Percentiles rank a stretch among this genome's conserved stretches.
Evolutionary conservation across 352 stramenopile genomes (phyloP).

Genomic region (Pythium scleroteichum): DNA sequence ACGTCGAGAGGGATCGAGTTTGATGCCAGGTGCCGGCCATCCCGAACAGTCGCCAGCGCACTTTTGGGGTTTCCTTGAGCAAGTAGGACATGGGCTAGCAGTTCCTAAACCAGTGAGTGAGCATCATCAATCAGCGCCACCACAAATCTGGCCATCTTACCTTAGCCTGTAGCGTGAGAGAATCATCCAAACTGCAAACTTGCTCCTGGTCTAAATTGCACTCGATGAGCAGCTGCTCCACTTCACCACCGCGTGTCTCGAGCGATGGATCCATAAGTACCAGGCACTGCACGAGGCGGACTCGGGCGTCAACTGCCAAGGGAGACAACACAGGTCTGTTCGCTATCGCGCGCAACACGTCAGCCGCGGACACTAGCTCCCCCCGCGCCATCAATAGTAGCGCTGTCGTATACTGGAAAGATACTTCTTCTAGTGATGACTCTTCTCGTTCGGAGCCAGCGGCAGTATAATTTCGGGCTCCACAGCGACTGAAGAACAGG

Average conservation of each 20-base stretch:
- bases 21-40: not conserved
- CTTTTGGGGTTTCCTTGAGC: constrained; percentile 26
- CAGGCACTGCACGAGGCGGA: constrained; percentile 53
- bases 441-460: not conserved
- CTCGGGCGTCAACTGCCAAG: constrained; percentile 32
- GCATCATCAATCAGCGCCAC: not conserved
- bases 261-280: constrained; percentile 37
- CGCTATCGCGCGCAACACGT: constrained; percentile 32
- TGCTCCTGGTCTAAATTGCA: not conserved
- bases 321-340: constrained; percentile 6
- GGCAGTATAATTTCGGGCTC: not conserved
- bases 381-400: constrained; percentile 42
- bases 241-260: constrained; percentile 14
- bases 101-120: constrained; percentile 30
- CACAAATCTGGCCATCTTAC: not conserved
- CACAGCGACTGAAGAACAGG: constrained; percentile 32
- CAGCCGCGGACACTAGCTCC: constrained; percentile 25
- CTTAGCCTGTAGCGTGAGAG: constrained; percentile 5
- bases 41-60: not conserved
- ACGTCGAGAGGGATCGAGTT: no score
- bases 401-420: constrained; percentile 43
- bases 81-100: constrained; percentile 46
- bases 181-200: not conserved
- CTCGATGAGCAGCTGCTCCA: constrained; percentile 33
- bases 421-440: constrained; percentile 14